Evolutionary conservation across 2,329 filamentous ascomycete genomes (phyloP), one percentile per base, ranked within the genome.

Genomic region (Corniculantispora saksenae): DNA sequence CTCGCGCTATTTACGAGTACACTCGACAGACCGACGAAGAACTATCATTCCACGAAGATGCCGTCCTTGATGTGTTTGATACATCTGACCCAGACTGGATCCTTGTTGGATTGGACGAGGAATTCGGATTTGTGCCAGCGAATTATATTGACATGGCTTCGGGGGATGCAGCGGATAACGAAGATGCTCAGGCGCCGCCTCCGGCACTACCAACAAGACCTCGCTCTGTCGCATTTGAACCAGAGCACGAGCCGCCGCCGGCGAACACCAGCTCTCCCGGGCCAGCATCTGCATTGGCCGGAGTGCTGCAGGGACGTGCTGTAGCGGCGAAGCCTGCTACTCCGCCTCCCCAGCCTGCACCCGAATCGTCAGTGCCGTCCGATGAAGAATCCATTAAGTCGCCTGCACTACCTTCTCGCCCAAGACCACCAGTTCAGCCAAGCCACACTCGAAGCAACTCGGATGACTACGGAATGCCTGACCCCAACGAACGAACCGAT

Each of bases 1-100:
- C 94, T 58, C 93, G 91, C 77, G 92, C 95, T n/a, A 86, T 98
- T n/a, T 99, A 94, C 82, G 95, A 99, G 77, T 99, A 99, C 77
- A 92, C 92, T 59, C 88, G 94, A 72, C 95, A 99, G 80, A 99
- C 95, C 27, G 95, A 99, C 74, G 95, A 99, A 79, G 95, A 99
- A 79, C 84, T 99, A 12, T 98, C 94, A 27, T 98, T 99, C 75
- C 86, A 92, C 57, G 95, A 99, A 81, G 94, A 97, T 75, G 89
- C 91, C 48, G 80, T 87, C 53, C 84, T 99, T 57, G 83, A 91
- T 67, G 91, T 99, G 56, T 98, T 92, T 79, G 95, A 99, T 77
- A 89, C 85, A 12, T 91, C 93, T 6, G 95, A 99, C 77, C 92
- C 93, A 17, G 95, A 99, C 79, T 99, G 95, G 95, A 97, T 95